Evolutionary conservation across 768 basidiomycete genomes (phyloP), one percentile per base, ranked within the genome.

Genomic region (Pisolithus marmoratus): DNA sequence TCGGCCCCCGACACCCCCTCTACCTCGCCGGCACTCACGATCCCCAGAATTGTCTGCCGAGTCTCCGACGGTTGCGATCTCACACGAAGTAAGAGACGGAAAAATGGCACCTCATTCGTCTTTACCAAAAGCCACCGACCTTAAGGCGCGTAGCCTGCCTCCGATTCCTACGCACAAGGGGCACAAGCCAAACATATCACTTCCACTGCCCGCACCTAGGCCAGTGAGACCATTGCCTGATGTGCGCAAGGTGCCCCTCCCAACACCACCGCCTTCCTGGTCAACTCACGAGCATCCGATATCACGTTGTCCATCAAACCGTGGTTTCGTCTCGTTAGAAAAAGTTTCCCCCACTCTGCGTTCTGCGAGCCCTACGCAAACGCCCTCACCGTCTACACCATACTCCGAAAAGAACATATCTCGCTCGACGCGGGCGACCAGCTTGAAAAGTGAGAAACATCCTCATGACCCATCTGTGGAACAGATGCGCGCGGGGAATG

Each of bases 1-100:
- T 61, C 74, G 81, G n/a, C 79, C 81, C 41, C 81, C 81, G 5
- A 82, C 81, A 1, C 81, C 81, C 3, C 81, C 81, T 24, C 64
- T 80, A 23, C 73, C 71, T 31, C 65, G 68, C 42, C 71, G 69
- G 58, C 70, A 68, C 60, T 67, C 62, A 27, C 67, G 63, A 44
- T 64, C 62, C n/a, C 45, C 49, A 14, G 66, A 65, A 37, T 57
- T 58, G 65, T 76, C 58, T 65, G 61, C 44, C 55, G 62, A 70
- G 19, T 73, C 58, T 50, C 66, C 59, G 38, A 62, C 57, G 51
- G 31, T 50, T 48, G 60, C 57, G 53, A 54, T 53, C 58, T 62
- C 59, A 38, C 59, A 63, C 24, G 65, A 37, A 50, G 68, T 57
- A 60, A 52, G 58, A 59, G 51, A 26, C 53, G 49, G 54, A 31